Conservation (phyloP, 495 filamentous ascomycete genomes). For the Monascus purpureus region DNA sequence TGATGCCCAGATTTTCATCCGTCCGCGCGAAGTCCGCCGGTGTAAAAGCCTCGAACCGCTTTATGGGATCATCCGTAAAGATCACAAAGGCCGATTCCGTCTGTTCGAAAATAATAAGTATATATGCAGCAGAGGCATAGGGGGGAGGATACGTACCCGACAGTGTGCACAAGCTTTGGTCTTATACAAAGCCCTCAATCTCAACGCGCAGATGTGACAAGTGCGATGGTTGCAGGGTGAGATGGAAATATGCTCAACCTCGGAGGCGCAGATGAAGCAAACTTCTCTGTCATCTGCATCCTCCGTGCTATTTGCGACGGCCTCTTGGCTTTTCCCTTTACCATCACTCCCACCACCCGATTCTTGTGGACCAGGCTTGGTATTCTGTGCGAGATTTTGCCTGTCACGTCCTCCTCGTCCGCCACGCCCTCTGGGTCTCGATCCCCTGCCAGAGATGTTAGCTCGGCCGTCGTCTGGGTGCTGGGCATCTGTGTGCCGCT, state of each 20-base stretch:
- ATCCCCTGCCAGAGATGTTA: conserved; percentile 12
- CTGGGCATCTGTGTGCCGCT: conserved; percentile 12
- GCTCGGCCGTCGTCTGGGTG: conserved; percentile 5
- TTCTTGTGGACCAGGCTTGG: conserved; percentile 4
- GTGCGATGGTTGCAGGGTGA: conserved; percentile 90
- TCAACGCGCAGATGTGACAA: conserved; percentile 87
- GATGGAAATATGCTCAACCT: conserved; percentile 68
- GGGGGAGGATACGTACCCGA: conserved; percentile 41
- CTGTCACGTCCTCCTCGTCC: conserved; percentile 17
- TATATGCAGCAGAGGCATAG: background rate
- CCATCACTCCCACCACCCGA: conserved; percentile 1
- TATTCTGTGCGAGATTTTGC: conserved; percentile 10
- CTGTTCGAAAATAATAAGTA: conserved; percentile 21
- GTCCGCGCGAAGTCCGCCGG: conserved; percentile 54
- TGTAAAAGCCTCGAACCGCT: conserved; percentile 71
- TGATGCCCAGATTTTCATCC: conserved; percentile 78
- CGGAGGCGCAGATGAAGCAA: conserved; percentile 94
- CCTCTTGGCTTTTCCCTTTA: conserved; percentile 12
- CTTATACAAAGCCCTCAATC: conserved; percentile 87
- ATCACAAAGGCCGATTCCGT: conserved; percentile 72
- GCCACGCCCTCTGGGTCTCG: conserved; percentile 21
- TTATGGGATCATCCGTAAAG: conserved; percentile 71
- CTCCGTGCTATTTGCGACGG: conserved; percentile 17
- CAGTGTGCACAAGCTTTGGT: conserved; percentile 91
- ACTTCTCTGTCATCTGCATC: conserved; percentile 60